A percentile compares a stretch with the other conserved stretches of the same genome.
phyloP scores from a whole-genome alignment of 2,329 filamentous ascomycete genomes.

The Orbilia oligospora region DNA sequence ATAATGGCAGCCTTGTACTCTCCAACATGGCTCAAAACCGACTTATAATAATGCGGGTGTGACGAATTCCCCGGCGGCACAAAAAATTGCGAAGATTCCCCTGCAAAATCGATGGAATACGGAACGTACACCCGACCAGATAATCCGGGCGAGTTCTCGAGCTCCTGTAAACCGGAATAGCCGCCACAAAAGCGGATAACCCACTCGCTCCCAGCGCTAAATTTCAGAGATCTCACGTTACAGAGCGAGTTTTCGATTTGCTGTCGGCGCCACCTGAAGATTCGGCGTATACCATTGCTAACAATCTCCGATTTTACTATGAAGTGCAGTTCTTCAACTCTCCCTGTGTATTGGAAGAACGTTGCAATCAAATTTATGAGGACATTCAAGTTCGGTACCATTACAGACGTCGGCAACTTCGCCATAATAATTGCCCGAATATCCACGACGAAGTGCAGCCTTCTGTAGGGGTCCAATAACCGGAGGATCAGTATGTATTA shows the following conservation, averaged over 20 bases:
- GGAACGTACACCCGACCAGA: slow-evolving; percentile 30
- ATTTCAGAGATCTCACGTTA: slow-evolving; percentile 42
- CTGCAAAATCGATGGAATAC: slow-evolving; percentile 42
- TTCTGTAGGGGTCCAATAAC: neutral
- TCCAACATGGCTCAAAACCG: slow-evolving; percentile 41
- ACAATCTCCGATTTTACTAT: slow-evolving; percentile 47
- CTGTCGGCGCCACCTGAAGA: slow-evolving; percentile 13
- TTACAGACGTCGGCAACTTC: slow-evolving; percentile 29
- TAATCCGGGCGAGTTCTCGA: slow-evolving; percentile 46
- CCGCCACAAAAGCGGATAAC: slow-evolving; percentile 46
- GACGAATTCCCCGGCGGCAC: neutral
- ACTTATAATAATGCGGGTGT: neutral
- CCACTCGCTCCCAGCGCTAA: slow-evolving; percentile 55
- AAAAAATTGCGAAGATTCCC: neutral
- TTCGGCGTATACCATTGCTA: slow-evolving; percentile 31
- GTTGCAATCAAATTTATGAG: slow-evolving; percentile 24
- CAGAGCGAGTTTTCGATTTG: slow-evolving; percentile 11
- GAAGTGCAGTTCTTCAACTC: slow-evolving; percentile 38
- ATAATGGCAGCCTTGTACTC: slow-evolving; percentile 47
- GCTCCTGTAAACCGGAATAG: slow-evolving; percentile 12
- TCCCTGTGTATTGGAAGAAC: neutral
- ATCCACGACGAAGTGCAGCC: slow-evolving; percentile 37
- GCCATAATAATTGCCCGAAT: slow-evolving; percentile 30
- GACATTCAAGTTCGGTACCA: slow-evolving; percentile 28
- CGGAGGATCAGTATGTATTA: slow-evolving; percentile 9